Evolutionary conservation across 2,329 filamentous ascomycete species (phyloP).

Genomic region (Fusarium tanahbumbuense): DNA sequence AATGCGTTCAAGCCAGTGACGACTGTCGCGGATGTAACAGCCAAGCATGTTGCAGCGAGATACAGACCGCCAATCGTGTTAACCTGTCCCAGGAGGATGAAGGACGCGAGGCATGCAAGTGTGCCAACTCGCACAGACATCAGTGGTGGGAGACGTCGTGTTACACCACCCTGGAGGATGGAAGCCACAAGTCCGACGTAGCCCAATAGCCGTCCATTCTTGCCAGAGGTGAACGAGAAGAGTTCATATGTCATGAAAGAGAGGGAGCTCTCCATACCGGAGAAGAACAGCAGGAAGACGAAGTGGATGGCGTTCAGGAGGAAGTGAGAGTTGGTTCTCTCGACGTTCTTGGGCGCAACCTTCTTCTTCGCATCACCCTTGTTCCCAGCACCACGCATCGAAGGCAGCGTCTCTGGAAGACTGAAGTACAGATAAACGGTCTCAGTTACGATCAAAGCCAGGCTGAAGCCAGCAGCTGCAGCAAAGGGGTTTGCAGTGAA

Average conservation of each 20-base stretch:
- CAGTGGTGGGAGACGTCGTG: constrained; percentile 84
- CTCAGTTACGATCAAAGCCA: constrained; percentile 86
- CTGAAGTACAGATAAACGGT: constrained; percentile 86
- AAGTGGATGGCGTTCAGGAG: constrained; percentile 89
- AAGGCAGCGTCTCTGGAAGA: constrained; percentile 88
- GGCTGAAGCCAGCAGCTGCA: constrained; percentile 87
- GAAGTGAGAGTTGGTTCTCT: constrained; percentile 83
- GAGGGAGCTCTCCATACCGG: constrained; percentile 96
- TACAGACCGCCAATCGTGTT: constrained; percentile 78
- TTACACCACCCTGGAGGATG: constrained; percentile 92
- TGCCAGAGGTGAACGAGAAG: constrained; percentile 81
- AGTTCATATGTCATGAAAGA: constrained; percentile 98
- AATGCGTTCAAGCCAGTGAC: constrained; percentile 94
- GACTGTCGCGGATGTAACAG: constrained; percentile 91
- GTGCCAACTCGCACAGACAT: constrained; percentile 84
- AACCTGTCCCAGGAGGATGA: constrained; percentile 80
- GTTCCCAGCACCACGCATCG: constrained; percentile 55
- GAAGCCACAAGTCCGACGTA: constrained; percentile 93
- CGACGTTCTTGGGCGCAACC: constrained; percentile 44
- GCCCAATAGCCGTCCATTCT: constrained; percentile 87
- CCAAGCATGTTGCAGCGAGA: constrained; percentile 82
- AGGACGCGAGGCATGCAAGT: constrained; percentile 79
- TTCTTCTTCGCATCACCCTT: constrained; percentile 37
- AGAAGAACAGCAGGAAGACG: constrained; percentile 94
- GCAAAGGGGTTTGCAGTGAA: constrained; percentile 94